Conservation (phyloP, 495 filamentous ascomycete genomes). For the Penicillium arizonense region DNA sequence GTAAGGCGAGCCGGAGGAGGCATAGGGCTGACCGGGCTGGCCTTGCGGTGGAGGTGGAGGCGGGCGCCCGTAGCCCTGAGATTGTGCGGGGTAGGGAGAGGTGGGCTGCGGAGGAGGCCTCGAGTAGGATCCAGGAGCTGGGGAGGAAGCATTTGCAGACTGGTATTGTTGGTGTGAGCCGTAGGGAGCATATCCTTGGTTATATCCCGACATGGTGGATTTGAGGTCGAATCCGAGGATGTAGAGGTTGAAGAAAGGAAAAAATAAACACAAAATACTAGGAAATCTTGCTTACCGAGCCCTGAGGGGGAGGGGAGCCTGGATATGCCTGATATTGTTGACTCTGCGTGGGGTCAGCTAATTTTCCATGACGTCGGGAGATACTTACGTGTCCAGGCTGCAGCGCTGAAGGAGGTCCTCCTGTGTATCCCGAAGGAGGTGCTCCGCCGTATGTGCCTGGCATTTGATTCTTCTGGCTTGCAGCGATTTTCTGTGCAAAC, state of each 20-base stretch:
- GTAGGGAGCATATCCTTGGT: constrained; percentile 39
- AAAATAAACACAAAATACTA: constrained; percentile 14
- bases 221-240: constrained; percentile 1
- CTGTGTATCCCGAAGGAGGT: constrained; percentile 42
- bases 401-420: constrained; percentile 39
- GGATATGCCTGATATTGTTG: constrained; percentile 44
- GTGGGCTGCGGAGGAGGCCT: constrained; percentile 24
- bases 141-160: constrained; percentile 36
- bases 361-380: constrained; percentile 27
- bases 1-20: constrained; percentile 32
- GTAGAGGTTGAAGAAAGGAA: constrained; percentile 11
- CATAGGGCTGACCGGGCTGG: constrained; percentile 33
- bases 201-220: constrained; percentile 40
- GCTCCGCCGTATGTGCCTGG: constrained; percentile 37
- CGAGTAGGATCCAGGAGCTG: constrained; percentile 30
- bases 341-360: constrained; percentile 6
- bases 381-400: constrained; percentile 43
- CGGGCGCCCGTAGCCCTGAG: constrained; percentile 31
- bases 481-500: constrained; percentile 48
- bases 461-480: constrained; percentile 29
- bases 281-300: constrained; percentile 38
- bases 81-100: constrained; percentile 27
- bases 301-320: constrained; percentile 33
- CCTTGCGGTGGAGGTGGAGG: constrained; percentile 29
- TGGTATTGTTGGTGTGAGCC: constrained; percentile 31